Percentiles rank a stretch among this genome's conserved stretches.
Conservation (phyloP, 108 stramenopile species). For the Nitzschia inconspicua region DNA sequence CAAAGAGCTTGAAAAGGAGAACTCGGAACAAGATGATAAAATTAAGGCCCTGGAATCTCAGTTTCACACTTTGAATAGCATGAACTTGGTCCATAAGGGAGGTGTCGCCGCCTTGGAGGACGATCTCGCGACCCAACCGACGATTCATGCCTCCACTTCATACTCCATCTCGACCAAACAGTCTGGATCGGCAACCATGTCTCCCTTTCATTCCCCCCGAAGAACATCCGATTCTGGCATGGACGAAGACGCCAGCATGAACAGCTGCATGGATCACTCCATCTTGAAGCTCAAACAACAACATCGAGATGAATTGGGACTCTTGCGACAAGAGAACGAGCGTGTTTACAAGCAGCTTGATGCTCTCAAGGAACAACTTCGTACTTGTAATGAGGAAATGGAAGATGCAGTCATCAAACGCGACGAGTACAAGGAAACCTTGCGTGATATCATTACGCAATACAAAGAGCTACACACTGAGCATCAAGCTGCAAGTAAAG, state of each 20-base stretch:
- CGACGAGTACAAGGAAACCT: constrained; percentile 1
- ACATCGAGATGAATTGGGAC: too few species aligned
- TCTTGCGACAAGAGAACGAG: neutral
- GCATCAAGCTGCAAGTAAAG: neutral
- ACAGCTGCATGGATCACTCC: too few species aligned
- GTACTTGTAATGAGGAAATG: neutral
- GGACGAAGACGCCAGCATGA: too few species aligned
- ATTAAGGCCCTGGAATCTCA: constrained; percentile 3
- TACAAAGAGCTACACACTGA: neutral
- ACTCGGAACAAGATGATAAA: constrained; percentile 7
- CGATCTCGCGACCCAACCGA: too few species aligned
- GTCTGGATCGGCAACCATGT: too few species aligned
- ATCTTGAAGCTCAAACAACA: too few species aligned
- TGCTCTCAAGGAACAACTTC: neutral
- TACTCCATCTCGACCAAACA: too few species aligned
- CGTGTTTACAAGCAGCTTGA: neutral
- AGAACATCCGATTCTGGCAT: too few species aligned
- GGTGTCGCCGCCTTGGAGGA: too few species aligned
- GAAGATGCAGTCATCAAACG: neutral
- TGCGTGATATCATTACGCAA: neutral
- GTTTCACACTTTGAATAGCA: neutral
- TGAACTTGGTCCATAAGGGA: too few species aligned
- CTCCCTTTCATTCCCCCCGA: too few species aligned
- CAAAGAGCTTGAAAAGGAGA: constrained; percentile 11
- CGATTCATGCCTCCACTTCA: too few species aligned